Evolutionary conservation across 2,329 filamentous ascomycete species (phyloP).

Genomic region (Dothideomycetes sp.): DNA sequence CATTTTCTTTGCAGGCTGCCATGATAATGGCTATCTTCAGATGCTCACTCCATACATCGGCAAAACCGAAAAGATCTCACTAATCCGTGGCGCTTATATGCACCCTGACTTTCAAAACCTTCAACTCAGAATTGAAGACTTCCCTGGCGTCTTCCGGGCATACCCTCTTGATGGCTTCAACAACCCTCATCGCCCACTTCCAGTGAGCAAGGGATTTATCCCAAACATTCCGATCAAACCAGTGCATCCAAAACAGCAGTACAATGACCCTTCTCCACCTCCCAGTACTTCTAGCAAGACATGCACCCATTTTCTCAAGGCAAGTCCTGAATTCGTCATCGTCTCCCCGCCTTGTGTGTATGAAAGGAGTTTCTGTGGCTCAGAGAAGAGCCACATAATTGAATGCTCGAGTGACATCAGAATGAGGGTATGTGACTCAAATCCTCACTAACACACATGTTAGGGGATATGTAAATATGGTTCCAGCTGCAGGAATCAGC

Average conservation of each 20-base stretch:
- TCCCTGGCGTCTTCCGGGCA: slow-evolving; percentile 43
- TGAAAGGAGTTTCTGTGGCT: too few species aligned
- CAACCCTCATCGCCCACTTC: neutral
- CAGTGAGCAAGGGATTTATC: neutral
- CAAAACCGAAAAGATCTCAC: slow-evolving; percentile 39
- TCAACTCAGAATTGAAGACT: slow-evolving; percentile 38
- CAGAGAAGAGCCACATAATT: too few species aligned
- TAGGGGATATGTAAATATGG: slow-evolving; percentile 20
- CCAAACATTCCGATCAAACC: neutral
- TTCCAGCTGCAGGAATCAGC: slow-evolving; percentile 16
- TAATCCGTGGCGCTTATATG: slow-evolving; percentile 41
- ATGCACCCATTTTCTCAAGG: neutral
- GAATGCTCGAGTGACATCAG: too few species aligned
- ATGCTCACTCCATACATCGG: slow-evolving; percentile 43
- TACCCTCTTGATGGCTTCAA: slow-evolving; percentile 19
- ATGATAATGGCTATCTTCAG: slow-evolving; percentile 47
- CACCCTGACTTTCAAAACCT: slow-evolving; percentile 43
- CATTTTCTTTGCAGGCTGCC: slow-evolving; percentile 53
- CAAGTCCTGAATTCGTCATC: neutral
- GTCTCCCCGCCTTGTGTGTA: too few species aligned
- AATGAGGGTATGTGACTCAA: too few species aligned
- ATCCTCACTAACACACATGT: neutral
- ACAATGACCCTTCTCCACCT: neutral
- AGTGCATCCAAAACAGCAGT: neutral
- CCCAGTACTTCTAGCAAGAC: neutral